Percentiles rank a stretch among this genome's conserved stretches.
These are phyloP conservation scores for Panicum virgatum DNA, from an alignment of 202 grass and related monocot species.

Conservation along the genomic window DNA sequence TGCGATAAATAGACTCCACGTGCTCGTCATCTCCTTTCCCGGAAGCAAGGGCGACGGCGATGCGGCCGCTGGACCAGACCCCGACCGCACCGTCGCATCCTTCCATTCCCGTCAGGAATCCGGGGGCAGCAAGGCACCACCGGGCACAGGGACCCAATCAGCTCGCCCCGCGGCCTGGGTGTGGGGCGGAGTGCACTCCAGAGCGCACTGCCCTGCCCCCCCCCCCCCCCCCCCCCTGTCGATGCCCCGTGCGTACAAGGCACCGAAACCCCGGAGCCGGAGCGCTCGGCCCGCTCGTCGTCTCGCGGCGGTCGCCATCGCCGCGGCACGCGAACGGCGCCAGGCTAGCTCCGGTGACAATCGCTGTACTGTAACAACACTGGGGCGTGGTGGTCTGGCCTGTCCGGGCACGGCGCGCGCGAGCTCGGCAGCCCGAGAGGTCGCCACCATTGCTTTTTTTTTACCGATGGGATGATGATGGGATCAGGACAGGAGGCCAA, in stretches of 20 bases:
- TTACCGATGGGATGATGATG: background rate
- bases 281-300: background rate
- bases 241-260: constrained; percentile 53
- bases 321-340: background rate
- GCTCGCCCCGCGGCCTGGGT: background rate
- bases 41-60: background rate
- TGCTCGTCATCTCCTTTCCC: no score
- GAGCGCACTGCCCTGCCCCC: constrained; percentile 30
- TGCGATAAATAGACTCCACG: no score
- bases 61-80: background rate
- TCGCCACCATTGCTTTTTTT: background rate
- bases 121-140: background rate
- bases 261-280: constrained; percentile 7
- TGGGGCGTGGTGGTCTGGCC: constrained; percentile 19
- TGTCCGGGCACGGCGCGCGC: background rate
- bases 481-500: background rate
- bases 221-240: no score
- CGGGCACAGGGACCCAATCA: background rate
- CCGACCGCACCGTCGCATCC: background rate
- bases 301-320: constrained; percentile 16
- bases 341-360: background rate
- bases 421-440: background rate
- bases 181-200: constrained; percentile 48
- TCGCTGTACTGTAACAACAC: background rate
- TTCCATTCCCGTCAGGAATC: constrained; percentile 16